Evolutionary conservation across 2,329 filamentous ascomycete genomes (phyloP).

Genomic region (Penicillium sp.): DNA sequence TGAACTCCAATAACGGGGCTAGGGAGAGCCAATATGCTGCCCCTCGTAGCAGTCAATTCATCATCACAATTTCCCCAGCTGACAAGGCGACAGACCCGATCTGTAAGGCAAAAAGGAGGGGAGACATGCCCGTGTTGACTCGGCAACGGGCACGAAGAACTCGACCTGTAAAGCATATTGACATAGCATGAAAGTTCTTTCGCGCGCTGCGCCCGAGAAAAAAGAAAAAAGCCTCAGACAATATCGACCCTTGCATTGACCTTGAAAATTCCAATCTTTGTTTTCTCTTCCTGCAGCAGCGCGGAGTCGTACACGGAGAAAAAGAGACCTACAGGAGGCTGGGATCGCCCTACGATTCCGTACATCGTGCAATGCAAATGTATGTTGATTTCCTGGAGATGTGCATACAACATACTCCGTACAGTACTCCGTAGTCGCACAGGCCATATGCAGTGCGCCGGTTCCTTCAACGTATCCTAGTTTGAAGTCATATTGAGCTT

Average conservation of each 20-base stretch:
- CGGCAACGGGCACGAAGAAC: slow-evolving; percentile 1
- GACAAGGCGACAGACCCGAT: background rate
- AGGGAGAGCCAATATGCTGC: background rate
- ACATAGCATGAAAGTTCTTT: background rate
- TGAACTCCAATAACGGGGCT: background rate
- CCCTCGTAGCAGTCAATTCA: background rate
- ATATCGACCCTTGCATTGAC: slow-evolving; percentile 6
- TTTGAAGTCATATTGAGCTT: background rate
- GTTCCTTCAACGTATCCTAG: background rate
- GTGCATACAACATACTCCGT: background rate
- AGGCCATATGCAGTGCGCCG: background rate
- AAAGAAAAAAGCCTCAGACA: background rate
- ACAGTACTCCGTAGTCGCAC: background rate
- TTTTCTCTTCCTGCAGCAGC: slow-evolving; percentile 7
- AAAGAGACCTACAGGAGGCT: slow-evolving; percentile 17
- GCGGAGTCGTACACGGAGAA: slow-evolving; percentile 17
- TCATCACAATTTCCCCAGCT: background rate
- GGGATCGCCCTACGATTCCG: slow-evolving; percentile 4
- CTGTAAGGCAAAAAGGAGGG: slow-evolving; percentile 2
- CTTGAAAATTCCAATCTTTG: slow-evolving; percentile 7
- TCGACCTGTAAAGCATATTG: background rate
- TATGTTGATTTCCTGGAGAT: slow-evolving; percentile 1
- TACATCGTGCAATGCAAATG: slow-evolving; percentile 7
- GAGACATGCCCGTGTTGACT: slow-evolving; percentile 5
- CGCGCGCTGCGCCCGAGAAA: background rate